Evolutionary conservation across 2,329 filamentous ascomycete genomes (phyloP).

Genomic region (Tolypocladium inflatum): DNA sequence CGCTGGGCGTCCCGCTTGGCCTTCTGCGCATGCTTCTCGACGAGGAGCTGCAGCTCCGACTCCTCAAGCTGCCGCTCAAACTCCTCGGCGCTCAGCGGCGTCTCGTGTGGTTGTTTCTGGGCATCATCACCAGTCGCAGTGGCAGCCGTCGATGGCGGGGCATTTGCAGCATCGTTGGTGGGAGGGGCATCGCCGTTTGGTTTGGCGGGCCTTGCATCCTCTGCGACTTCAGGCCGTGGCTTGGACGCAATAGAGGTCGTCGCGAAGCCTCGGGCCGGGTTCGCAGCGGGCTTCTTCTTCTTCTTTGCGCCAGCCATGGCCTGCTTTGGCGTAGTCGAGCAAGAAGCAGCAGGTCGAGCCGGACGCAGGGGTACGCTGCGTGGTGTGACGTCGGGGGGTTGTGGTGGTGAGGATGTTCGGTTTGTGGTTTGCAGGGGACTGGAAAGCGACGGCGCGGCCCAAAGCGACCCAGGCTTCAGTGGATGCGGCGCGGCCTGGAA

Average conservation of each 20-base stretch:
- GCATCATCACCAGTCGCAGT: not conserved
- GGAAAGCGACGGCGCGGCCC: not conserved
- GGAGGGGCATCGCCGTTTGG: constrained; percentile 19
- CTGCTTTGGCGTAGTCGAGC: not conserved
- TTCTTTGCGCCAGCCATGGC: constrained; percentile 66
- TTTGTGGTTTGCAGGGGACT: not conserved
- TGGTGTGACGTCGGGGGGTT: not conserved
- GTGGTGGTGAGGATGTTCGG: not conserved
- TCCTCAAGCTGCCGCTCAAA: constrained; percentile 83
- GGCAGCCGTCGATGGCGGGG: constrained; percentile 6
- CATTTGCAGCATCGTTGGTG: constrained; percentile 13
- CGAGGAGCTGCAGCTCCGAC: constrained; percentile 77
- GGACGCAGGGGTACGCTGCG: not conserved
- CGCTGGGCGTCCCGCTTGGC: constrained; percentile 70
- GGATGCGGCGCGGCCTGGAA: not conserved
- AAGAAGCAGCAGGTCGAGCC: not conserved
- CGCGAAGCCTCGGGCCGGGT: constrained; percentile 85
- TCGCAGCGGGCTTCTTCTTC: constrained; percentile 83
- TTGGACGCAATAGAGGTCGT: constrained; percentile 89
- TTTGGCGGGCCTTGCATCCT: constrained; percentile 22
- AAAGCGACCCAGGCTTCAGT: not conserved
- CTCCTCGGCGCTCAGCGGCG: constrained; percentile 69
- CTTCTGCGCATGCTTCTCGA: constrained; percentile 76
- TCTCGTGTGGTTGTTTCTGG: constrained; percentile 15
- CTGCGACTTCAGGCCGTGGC: constrained; percentile 50